Evolutionary conservation across 2,329 filamentous ascomycete species (phyloP).

Genomic region (Aspergillus fructus): DNA sequence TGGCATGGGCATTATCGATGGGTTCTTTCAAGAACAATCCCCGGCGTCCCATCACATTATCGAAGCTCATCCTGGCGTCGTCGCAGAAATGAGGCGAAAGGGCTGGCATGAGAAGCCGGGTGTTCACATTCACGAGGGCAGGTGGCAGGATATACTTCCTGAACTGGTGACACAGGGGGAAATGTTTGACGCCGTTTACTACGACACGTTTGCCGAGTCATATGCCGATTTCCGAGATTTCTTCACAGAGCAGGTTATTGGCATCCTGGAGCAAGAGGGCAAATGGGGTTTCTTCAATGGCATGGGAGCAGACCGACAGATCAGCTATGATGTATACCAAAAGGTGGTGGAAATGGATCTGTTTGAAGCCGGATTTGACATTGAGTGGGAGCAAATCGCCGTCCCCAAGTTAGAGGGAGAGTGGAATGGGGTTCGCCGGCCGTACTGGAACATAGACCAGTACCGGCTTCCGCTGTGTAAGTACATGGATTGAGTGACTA

Average conservation of each 20-base stretch:
- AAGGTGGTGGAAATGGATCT: conserved; percentile 90
- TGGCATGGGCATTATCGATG: conserved; percentile 86
- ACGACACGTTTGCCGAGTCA: conserved; percentile 95
- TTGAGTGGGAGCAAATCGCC: conserved; percentile 76
- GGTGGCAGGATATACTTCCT: conserved; percentile 79
- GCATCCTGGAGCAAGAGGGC: conserved; percentile 60
- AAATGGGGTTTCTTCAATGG: conserved; percentile 68
- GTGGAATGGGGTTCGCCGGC: conserved; percentile 84
- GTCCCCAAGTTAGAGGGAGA: conserved; percentile 74
- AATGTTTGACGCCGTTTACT: conserved; percentile 86
- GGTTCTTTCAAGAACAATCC: conserved; percentile 67
- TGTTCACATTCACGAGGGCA: conserved; percentile 64
- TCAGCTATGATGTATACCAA: conserved; percentile 95
- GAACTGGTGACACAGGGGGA: conserved; percentile 66
- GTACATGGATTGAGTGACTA: conserved; percentile 32
- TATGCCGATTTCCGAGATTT: conserved; percentile 82
- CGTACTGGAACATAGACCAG: conserved; percentile 81
- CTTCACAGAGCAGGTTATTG: conserved; percentile 83
- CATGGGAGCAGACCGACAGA: conserved; percentile 83
- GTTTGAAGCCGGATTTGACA: conserved; percentile 82
- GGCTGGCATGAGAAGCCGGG: conserved; percentile 66
- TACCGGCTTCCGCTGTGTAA: conserved; percentile 47
- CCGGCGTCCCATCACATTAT: conserved; percentile 78
- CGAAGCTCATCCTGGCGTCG: conserved; percentile 78
- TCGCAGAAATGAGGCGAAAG: conserved; percentile 64